These are phyloP conservation scores for Telfairia occidentalis DNA, from an alignment of 331 rosid genomes.

Conservation along the genomic window DNA sequence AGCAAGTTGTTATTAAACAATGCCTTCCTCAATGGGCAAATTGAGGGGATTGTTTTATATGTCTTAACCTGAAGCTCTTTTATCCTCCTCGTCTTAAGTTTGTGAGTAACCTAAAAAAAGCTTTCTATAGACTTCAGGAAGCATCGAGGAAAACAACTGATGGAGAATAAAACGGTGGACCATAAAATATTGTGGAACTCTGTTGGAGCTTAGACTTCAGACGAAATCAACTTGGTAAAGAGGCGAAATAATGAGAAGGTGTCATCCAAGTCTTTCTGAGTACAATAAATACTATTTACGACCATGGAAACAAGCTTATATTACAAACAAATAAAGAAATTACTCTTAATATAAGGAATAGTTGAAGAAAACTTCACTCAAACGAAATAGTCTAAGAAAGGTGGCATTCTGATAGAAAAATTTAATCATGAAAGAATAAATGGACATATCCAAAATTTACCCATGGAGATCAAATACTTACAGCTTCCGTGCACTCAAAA, in stretches of 20 bases:
- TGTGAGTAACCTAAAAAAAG: too few relatives aligned
- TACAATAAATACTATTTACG: neutral
- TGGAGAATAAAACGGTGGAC: neutral
- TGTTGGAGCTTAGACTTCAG: neutral
- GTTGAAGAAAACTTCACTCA: neutral
- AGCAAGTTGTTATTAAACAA: too few relatives aligned
- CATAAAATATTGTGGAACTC: neutral
- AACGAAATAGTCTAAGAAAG: neutral
- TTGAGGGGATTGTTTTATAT: too few relatives aligned
- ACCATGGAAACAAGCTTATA: neutral
- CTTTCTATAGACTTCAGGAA: too few relatives aligned
- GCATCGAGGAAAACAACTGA: too few relatives aligned
- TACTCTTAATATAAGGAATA: neutral
- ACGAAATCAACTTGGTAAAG: neutral
- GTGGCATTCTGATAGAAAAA: neutral
- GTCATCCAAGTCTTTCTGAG: neutral
- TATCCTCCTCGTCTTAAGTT: too few relatives aligned
- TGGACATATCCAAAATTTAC: neutral
- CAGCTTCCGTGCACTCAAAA: constrained; percentile 79
- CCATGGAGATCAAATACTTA: constrained; percentile 28
- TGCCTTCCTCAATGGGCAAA: too few relatives aligned
- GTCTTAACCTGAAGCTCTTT: too few relatives aligned
- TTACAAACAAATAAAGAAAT: neutral
- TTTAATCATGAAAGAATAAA: neutral
- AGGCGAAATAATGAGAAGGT: neutral